Conservation (phyloP, 2,329 filamentous ascomycete genomes). For the Ceratocystis papillata region DNA sequence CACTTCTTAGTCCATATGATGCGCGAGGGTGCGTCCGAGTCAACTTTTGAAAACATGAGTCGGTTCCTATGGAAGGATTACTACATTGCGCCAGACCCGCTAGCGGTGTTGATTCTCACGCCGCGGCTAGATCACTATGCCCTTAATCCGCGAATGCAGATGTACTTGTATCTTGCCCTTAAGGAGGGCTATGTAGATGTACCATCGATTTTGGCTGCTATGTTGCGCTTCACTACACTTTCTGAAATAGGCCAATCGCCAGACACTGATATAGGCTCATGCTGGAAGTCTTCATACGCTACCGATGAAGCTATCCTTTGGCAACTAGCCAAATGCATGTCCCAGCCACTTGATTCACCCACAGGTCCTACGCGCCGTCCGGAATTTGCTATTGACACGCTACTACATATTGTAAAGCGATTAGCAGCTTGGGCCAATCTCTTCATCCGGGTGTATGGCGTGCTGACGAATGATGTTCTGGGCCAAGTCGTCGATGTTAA, state of each 20-base stretch:
- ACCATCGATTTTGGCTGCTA: slow-evolving; percentile 43
- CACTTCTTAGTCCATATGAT: slow-evolving; percentile 13
- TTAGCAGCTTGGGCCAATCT: slow-evolving; percentile 50
- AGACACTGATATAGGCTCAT: slow-evolving; percentile 19
- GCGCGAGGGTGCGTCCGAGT: slow-evolving; percentile 8
- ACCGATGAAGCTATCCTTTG: slow-evolving; percentile 89
- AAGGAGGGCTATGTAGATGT: slow-evolving; percentile 43
- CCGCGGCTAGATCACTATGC: slow-evolving; percentile 42
- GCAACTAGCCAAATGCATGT: slow-evolving; percentile 65
- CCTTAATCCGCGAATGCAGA: slow-evolving; percentile 48
- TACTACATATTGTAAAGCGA: slow-evolving; percentile 40
- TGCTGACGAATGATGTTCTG: slow-evolving; percentile 41
- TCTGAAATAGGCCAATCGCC: slow-evolving; percentile 25
- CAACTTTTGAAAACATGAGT: slow-evolving; percentile 4
- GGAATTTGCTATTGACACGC: slow-evolving; percentile 36
- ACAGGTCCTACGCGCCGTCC: background rate
- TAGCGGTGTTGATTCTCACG: slow-evolving; percentile 50
- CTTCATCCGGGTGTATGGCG: slow-evolving; percentile 42
- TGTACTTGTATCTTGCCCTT: slow-evolving; percentile 49
- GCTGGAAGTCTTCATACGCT: slow-evolving; percentile 49
- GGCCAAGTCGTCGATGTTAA: slow-evolving; percentile 37
- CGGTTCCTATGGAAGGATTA: slow-evolving; percentile 31
- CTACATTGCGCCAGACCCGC: slow-evolving; percentile 40
- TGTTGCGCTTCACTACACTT: slow-evolving; percentile 45
- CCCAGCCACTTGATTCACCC: slow-evolving; percentile 9